A percentile compares a stretch with the other conserved stretches of the same genome.
Evolutionary conservation across 371 early-diverging fungal species (phyloP).

Genomic region (Mucor indicus): DNA sequence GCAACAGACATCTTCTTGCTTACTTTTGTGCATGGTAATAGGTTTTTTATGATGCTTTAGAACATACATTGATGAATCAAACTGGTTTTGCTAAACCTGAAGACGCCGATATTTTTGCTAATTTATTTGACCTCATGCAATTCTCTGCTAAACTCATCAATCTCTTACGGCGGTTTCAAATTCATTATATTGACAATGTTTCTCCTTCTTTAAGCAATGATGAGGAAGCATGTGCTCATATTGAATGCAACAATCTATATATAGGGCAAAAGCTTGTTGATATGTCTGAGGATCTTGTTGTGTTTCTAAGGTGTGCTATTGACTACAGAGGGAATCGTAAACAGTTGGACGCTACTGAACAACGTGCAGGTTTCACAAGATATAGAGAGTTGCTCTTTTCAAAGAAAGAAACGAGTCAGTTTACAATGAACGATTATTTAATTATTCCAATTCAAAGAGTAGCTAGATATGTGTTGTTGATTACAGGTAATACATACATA

Average conservation of each 20-base stretch:
- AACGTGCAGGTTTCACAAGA: no score
- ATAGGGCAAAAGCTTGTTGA: slow-evolving; percentile 9
- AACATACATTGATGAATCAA: slow-evolving; percentile 15
- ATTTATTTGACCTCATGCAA: slow-evolving; percentile 32
- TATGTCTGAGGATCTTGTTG: slow-evolving; percentile 26
- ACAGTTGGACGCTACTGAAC: no score
- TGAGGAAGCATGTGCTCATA: no score
- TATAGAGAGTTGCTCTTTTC: no score
- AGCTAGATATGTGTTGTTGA: slow-evolving; percentile 34
- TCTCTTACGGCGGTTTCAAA: slow-evolving; percentile 22
- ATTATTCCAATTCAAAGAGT: slow-evolving; percentile 46
- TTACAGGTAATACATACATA: slow-evolving; percentile 41
- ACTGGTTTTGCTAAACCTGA: slow-evolving; percentile 10
- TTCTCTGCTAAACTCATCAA: slow-evolving; percentile 33
- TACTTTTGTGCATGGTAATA: background rate
- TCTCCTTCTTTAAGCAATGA: no score
- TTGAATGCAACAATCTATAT: background rate
- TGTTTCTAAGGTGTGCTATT: slow-evolving; percentile 36
- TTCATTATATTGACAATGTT: no score
- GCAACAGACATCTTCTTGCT: background rate
- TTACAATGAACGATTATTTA: slow-evolving; percentile 31
- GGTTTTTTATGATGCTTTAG: slow-evolving; percentile 33
- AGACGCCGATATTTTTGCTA: slow-evolving; percentile 28
- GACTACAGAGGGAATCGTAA: slow-evolving; percentile 36
- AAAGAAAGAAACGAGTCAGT: slow-evolving; percentile 34